Evolutionary conservation across 768 basidiomycete genomes (phyloP), one percentile per base, ranked within the genome.

Genomic region (Auriscalpium vulgare): DNA sequence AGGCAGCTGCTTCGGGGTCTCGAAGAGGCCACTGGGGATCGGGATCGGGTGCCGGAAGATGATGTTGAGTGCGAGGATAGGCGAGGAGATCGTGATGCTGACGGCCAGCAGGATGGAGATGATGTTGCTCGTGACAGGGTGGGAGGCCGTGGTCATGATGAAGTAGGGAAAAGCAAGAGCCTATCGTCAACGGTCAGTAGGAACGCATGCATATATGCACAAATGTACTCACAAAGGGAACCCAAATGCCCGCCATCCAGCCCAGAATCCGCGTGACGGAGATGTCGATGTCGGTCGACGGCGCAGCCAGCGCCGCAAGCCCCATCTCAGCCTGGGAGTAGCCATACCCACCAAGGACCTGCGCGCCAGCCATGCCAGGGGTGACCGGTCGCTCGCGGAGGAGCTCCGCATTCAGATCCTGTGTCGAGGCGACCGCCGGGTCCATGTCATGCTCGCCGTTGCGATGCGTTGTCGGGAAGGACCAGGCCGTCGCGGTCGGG

Each of bases 301-400:
- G 65, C 10, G 63, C 53, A n/a, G 81, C 74, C 43, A 80, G 64
- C 35, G 78, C 72, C 8, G 71, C 65, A 17, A 81, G 69, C 11
- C 78, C 79, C 62, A 78, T 84, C 71, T 85, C 85, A 8, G 75
- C 75, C 4, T 75, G 74, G n/a, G 75, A 73, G 59, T 80, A 85
- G 3, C 83, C 83, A 67, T 88, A 86, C 1, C 84, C 85, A 45
- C 84, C 85, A 37, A 87, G 71, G 10, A 87, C 87, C 56, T 79
- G 80, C 16, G 81, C 80, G 49, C 74, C 78, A 1, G 79, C 75
- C 64, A 87, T 66, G 13, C 75, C 76, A 14, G 84, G 80, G 0
- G 82, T 82, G 16, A 65, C 62, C 3, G 81, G 77, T 21, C 78
- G 78, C 34, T 77, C 76, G 9, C 67, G 65, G 7, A 75, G 65